Conservation (phyloP, 148 eudicot genomes). For the Heliamphora exappendiculata region DNA sequence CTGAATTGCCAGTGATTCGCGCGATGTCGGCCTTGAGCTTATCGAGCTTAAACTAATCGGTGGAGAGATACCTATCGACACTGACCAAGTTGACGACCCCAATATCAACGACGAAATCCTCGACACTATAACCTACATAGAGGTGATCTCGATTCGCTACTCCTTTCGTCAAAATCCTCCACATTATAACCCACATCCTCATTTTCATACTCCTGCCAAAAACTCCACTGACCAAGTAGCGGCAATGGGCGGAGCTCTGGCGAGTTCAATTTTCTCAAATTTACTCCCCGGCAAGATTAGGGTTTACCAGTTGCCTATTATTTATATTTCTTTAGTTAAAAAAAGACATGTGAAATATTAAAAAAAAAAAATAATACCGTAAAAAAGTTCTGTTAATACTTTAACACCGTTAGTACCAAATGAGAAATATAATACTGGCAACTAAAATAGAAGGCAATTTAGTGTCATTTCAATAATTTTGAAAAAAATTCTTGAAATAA, state of each 20-base stretch:
- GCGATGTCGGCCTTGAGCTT: conserved; percentile 57
- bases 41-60: conserved; percentile 55
- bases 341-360: too few species aligned
- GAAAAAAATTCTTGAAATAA: too few species aligned
- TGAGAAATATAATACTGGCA: too few species aligned
- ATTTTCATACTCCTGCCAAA: background rate
- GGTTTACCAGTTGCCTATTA: too few species aligned
- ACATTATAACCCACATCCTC: background rate
- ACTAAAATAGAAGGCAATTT: too few species aligned
- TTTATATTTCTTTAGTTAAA: too few species aligned
- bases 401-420: too few species aligned
- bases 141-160: conserved; percentile 30
- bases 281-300: too few species aligned
- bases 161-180: conserved; percentile 25
- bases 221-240: background rate
- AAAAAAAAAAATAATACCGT: too few species aligned
- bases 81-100: conserved; percentile 60
- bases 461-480: too few species aligned
- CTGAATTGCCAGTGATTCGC: conserved; percentile 48
- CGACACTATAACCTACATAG: too few species aligned
- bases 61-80: conserved; percentile 68
- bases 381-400: too few species aligned
- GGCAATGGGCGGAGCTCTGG: conserved; percentile 1
- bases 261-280: background rate
- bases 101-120: conserved; percentile 47